Conservation (phyloP, 257 asterid genomes). For the Fraxinus cuspidata region DNA sequence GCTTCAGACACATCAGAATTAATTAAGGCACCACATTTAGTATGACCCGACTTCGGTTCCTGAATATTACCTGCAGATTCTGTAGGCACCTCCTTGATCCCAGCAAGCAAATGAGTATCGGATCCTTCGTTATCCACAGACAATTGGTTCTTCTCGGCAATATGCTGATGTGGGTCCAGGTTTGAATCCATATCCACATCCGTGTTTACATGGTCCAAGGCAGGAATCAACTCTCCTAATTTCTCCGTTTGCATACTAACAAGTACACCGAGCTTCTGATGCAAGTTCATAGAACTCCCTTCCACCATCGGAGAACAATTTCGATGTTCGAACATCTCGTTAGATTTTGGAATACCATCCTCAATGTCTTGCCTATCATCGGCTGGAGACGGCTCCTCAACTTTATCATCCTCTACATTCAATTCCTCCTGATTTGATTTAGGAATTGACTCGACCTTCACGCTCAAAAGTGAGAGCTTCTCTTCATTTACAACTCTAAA, state of each 20-base stretch:
- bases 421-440: conserved; percentile 34
- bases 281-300: conserved; percentile 22
- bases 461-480: conserved; percentile 24
- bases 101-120: conserved; percentile 27
- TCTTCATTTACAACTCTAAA: conserved; percentile 30
- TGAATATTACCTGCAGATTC: conserved; percentile 31
- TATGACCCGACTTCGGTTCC: conserved; percentile 44
- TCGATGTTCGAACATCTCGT: conserved; percentile 29
- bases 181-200: conserved; percentile 32
- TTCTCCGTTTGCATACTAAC: conserved; percentile 29
- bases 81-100: conserved; percentile 25
- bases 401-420: conserved; percentile 24
- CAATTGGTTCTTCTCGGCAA: conserved; percentile 21
- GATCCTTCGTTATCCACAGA: conserved; percentile 39
- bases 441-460: conserved; percentile 24
- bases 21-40: conserved; percentile 50
- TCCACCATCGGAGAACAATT: conserved; percentile 31
- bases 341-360: conserved; percentile 27
- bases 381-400: conserved; percentile 36
- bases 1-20: conserved; percentile 64
- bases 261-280: conserved; percentile 35
- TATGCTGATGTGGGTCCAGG: conserved; percentile 22
- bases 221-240: conserved; percentile 27
- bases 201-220: conserved; percentile 18
- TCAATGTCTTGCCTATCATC: conserved; percentile 33